Evolutionary conservation across 805 yeast genomes (phyloP), one percentile per base, ranked within the genome.

Genomic region (Wickerhamiella dianesei): DNA sequence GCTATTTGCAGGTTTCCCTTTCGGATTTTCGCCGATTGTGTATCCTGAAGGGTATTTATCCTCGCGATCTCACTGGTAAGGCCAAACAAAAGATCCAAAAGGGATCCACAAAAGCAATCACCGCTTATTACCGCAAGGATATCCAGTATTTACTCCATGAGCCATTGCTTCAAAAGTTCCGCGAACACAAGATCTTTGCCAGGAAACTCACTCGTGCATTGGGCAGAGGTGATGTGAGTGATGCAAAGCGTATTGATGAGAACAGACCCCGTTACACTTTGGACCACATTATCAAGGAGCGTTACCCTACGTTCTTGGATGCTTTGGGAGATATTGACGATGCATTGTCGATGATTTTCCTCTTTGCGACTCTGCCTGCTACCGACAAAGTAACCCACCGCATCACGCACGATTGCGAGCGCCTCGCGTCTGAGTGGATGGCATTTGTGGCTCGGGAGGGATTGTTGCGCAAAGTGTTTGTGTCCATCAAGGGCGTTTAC

Each of bases 41-140:
- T 74, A 92, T 92, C 63, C 86, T 92, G 74, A 92, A 92, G 66
- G 98, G 98, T 45, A 88, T 92, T 53, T 92, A 86, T 63, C 98
- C 98, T 46, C 77, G 98, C 64, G 61, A 56, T 39, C 50, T 57
- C 17, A 96, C 87, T 62, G 97, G 97, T 42, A 73, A 88, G 58
- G 86, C 85, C 67, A 92, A 88, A 70, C 86, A 82, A 77, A 88
- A 86, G 73, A 96, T 96, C 50, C 89, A 87, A 67, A 92, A 86
- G 67, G 97, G 98, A 19, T 83, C 95, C n/a, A 85, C 96, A 5
- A 94, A 94, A 21, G 95, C 95, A 42, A 82, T 82, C 20, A 92
- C 98, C 3, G 94, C 92, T 64, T 92, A 92, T 68, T 89, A 87
- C 64, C 65, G 81, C 53, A 92, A 87, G 66, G 98, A 92, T 64